Conservation (phyloP, 805 yeast genomes). For the Lipomyces mesembrius region DNA sequence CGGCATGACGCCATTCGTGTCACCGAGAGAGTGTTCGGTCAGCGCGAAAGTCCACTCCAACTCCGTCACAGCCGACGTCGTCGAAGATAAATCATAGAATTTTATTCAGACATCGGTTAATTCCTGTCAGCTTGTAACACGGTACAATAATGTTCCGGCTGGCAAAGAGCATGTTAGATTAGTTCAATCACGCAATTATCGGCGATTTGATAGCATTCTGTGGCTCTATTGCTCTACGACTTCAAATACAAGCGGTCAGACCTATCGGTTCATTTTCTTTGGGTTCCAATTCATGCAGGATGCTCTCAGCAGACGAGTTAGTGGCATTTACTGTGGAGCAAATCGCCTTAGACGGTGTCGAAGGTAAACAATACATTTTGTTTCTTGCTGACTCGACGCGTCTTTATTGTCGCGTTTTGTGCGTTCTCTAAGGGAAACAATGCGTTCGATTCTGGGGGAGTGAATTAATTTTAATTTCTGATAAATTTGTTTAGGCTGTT, state of each 20-base stretch:
- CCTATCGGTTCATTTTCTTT: not conserved
- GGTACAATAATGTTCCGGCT: not conserved
- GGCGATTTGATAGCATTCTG: not conserved
- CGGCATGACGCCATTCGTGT: not conserved
- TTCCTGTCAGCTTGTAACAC: not conserved
- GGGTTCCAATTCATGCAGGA: not conserved
- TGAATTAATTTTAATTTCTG: not conserved
- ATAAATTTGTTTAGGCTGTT: slow-evolving; percentile 36
- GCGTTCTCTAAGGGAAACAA: too few species aligned
- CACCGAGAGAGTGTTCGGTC: not conserved
- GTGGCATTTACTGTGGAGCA: slow-evolving; percentile 42
- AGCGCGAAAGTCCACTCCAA: not conserved
- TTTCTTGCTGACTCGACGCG: not conserved
- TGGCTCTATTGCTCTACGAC: not conserved
- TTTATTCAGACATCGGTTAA: not conserved
- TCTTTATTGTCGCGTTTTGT: too few species aligned
- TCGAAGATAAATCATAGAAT: not conserved
- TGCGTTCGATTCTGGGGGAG: slow-evolving; percentile 7
- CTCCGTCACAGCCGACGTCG: too few species aligned
- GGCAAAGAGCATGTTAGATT: not conserved
- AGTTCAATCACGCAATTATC: not conserved
- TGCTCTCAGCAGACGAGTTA: slow-evolving; percentile 41
- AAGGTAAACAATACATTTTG: slow-evolving; percentile 39
- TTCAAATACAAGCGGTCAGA: not conserved
- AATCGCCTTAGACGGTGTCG: slow-evolving; percentile 43